A percentile compares a stretch with the other conserved stretches of the same genome.
These are phyloP conservation scores for Alternaria viburni DNA, from an alignment of 2,329 filamentous ascomycete species.

Conservation along the genomic window DNA sequence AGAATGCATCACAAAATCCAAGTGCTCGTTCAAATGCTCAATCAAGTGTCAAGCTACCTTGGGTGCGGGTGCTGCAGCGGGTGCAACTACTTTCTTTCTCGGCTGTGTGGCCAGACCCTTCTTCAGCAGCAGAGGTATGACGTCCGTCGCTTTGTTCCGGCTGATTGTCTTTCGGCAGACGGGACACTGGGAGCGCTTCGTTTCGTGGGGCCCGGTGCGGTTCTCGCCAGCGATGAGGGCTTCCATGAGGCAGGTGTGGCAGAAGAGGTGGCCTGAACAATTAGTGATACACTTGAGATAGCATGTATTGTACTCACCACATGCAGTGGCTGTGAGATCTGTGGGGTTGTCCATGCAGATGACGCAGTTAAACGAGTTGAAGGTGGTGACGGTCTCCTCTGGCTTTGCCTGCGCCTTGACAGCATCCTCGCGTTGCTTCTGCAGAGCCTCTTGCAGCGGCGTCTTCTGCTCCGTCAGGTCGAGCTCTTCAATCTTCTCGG, in stretches of 20 bases:
- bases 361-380: slow-evolving; percentile 63
- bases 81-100: slow-evolving; percentile 26
- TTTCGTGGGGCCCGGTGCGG: slow-evolving; percentile 52
- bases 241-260: slow-evolving; percentile 67
- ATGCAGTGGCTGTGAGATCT: slow-evolving; percentile 65
- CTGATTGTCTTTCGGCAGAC: slow-evolving; percentile 55
- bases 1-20: slow-evolving; percentile 18
- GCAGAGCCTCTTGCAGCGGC: slow-evolving; percentile 53
- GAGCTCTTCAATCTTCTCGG: slow-evolving; percentile 53
- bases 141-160: slow-evolving; percentile 48
- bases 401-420: slow-evolving; percentile 53
- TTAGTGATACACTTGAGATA: slow-evolving; percentile 8
- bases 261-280: slow-evolving; percentile 65
- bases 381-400: slow-evolving; percentile 48
- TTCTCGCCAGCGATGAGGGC: slow-evolving; percentile 64
- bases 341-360: slow-evolving; percentile 69
- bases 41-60: slow-evolving; percentile 28
- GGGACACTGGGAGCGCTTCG: slow-evolving; percentile 54
- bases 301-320: slow-evolving; percentile 55
- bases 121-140: slow-evolving; percentile 52
- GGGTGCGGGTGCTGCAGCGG: slow-evolving; percentile 7
- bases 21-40: slow-evolving; percentile 22
- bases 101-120: slow-evolving; percentile 47
- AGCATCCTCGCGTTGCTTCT: slow-evolving; percentile 61
- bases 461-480: slow-evolving; percentile 56